These are phyloP conservation scores for Gynandropsis gynandra DNA, from an alignment of 345 rosid species.

Conservation along the genomic window DNA sequence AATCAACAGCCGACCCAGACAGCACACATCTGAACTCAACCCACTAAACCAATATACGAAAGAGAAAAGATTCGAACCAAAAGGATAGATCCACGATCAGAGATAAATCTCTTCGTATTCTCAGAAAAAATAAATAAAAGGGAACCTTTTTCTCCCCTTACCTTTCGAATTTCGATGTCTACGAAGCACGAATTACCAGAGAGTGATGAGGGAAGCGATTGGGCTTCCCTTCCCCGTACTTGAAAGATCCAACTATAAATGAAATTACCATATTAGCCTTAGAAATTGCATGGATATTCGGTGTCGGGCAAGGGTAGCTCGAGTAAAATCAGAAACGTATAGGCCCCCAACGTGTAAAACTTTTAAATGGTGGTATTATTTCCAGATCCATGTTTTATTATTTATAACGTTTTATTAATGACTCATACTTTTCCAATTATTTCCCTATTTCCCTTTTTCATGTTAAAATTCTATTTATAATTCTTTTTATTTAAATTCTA, in stretches of 20 bases:
- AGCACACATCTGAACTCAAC: conserved; percentile 14
- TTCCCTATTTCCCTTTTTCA: no score
- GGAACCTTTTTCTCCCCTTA: conserved; percentile 6
- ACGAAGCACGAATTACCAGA: conserved; percentile 18
- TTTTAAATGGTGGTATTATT: no score
- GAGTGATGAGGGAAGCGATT: not conserved
- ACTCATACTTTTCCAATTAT: no score
- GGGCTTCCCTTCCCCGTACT: conserved; percentile 20
- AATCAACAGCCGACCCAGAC: not conserved
- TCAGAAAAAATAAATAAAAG: no score
- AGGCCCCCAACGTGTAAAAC: no score
- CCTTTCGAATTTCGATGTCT: conserved; percentile 21
- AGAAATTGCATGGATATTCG: not conserved
- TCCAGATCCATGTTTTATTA: no score
- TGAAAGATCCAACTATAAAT: not conserved
- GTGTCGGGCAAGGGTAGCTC: not conserved
- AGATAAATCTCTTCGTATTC: not conserved
- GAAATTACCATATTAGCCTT: conserved; percentile 14
- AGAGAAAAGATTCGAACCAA: not conserved
- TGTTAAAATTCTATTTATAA: no score
- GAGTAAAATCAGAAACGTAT: not conserved
- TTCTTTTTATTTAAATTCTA: no score
- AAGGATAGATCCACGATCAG: conserved; percentile 5
- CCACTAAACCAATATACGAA: conserved; percentile 17
- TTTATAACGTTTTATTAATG: no score